phyloP scores from a whole-genome alignment of 441 rosid species.

The Capsella rubella region DNA sequence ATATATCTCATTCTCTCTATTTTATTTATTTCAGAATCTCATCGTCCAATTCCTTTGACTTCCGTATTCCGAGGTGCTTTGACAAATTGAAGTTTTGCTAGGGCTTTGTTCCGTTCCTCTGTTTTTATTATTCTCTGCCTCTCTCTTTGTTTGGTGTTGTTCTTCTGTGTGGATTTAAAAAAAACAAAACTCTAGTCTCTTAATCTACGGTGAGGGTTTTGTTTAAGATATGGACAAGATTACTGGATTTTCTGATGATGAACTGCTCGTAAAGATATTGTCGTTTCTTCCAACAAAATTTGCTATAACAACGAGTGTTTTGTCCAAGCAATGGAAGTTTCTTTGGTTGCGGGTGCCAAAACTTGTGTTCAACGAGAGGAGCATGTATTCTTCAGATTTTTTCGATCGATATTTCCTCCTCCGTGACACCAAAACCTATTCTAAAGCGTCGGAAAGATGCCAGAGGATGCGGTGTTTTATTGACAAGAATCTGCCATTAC shows the following conservation, averaged over 20 bases:
- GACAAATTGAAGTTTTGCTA: not conserved
- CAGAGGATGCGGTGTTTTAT: not conserved
- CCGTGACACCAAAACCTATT: no score
- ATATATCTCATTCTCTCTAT: no score
- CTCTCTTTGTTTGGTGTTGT: not conserved
- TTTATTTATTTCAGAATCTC: no score
- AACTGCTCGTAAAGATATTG: not conserved
- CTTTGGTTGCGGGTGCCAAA: slow-evolving; percentile 6
- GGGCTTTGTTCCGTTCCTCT: not conserved
- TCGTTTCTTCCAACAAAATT: not conserved
- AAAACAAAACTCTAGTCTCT: no score
- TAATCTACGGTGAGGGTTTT: not conserved
- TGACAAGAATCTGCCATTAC: slow-evolving; percentile 1
- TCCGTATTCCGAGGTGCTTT: not conserved
- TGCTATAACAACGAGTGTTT: not conserved
- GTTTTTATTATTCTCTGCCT: not conserved
- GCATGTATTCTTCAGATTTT: no score
- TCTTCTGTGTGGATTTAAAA: not conserved
- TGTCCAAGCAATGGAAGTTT: slow-evolving; percentile 1
- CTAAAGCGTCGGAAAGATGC: no score
- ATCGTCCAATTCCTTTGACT: no score
- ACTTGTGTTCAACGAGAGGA: not conserved
- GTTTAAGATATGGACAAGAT: not conserved
- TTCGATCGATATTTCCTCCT: no score
- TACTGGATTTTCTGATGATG: not conserved